These are phyloP conservation scores for Phytophthora fragariaefolia DNA, from an alignment of 352 stramenopile species.

Conservation along the genomic window DNA sequence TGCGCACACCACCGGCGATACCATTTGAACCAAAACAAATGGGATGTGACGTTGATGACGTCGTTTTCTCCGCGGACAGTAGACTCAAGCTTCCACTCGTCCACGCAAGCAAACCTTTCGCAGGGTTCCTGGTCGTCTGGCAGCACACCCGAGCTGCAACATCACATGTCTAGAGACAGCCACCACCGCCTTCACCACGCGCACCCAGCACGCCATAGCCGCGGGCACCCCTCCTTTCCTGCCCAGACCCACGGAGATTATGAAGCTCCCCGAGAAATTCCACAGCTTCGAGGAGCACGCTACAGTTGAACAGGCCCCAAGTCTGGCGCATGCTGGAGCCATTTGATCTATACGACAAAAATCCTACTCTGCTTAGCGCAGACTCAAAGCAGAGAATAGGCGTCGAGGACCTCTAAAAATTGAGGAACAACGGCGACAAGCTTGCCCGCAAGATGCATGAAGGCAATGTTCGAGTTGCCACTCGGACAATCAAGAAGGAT, in stretches of 20 bases:
- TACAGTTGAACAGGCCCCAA: constrained; percentile 26
- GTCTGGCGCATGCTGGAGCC: background rate
- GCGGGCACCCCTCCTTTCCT: constrained; percentile 15
- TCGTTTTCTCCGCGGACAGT: constrained; percentile 62
- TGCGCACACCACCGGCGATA: constrained; percentile 74
- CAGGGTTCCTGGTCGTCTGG: constrained; percentile 47
- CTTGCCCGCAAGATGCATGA: constrained; percentile 2
- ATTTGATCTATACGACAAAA: background rate
- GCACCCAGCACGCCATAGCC: constrained; percentile 19
- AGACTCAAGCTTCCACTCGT: constrained; percentile 66
- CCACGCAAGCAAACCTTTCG: constrained; percentile 47
- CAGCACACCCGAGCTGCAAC: constrained; percentile 29
- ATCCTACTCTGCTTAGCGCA: constrained; percentile 5
- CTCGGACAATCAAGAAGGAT: background rate
- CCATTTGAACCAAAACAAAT: constrained; percentile 65
- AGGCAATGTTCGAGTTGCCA: background rate
- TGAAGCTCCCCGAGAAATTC: constrained; percentile 28
- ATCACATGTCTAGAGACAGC: constrained; percentile 30
- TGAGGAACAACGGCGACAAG: constrained; percentile 2
- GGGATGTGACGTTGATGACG: constrained; percentile 64
- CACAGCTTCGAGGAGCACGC: constrained; percentile 24
- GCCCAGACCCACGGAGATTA: constrained; percentile 34
- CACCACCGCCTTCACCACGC: constrained; percentile 31
- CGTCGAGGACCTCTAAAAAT: constrained; percentile 1
- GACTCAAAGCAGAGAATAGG: constrained; percentile 11